Percentiles rank a stretch among this genome's conserved stretches.
These are phyloP conservation scores for Nepenthes gracilis DNA, from an alignment of 148 eudicot genomes.

Conservation along the genomic window DNA sequence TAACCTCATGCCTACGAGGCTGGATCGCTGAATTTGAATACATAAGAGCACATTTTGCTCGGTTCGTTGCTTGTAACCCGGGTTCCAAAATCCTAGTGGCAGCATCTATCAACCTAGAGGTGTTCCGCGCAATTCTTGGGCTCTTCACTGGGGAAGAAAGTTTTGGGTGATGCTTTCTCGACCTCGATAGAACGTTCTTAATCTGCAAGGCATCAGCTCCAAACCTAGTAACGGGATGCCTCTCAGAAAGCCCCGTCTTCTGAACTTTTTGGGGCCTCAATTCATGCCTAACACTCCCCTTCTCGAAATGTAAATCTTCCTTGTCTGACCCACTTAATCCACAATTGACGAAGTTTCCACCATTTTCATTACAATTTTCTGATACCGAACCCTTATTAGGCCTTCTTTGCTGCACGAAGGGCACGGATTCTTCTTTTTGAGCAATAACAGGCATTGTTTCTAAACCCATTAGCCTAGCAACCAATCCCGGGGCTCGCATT, in stretches of 20 bases:
- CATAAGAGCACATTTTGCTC: conserved; percentile 55
- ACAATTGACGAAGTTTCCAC: conserved; percentile 13
- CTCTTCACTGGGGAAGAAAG: conserved; percentile 68
- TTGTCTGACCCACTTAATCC: conserved; percentile 6
- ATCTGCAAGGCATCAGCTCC: conserved; percentile 62
- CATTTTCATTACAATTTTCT: conserved; percentile 11
- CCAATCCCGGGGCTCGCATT: conserved; percentile 60
- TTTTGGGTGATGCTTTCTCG: conserved; percentile 58
- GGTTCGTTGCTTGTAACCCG: conserved; percentile 51
- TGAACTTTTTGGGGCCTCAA: conserved; percentile 82
- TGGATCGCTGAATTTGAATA: conserved; percentile 25
- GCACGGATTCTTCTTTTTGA: too few species aligned
- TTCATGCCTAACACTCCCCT: conserved; percentile 31
- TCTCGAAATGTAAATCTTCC: conserved; percentile 23
- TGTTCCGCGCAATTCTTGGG: conserved; percentile 33
- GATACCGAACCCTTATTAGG: conserved; percentile 16
- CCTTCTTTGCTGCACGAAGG: conserved; percentile 13
- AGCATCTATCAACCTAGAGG: conserved; percentile 67
- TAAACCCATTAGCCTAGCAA: conserved; percentile 97
- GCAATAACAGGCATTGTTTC: conserved; percentile 55
- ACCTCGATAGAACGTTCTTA: conserved; percentile 55
- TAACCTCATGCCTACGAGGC: conserved; percentile 8
- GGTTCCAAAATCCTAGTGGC: conserved; percentile 92
- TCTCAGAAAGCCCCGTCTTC: conserved; percentile 53
- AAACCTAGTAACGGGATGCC: conserved; percentile 55